Conservation (phyloP, 1,284 basidiomycete genomes). For the Cutaneotrichosporon mucoides region DNA sequence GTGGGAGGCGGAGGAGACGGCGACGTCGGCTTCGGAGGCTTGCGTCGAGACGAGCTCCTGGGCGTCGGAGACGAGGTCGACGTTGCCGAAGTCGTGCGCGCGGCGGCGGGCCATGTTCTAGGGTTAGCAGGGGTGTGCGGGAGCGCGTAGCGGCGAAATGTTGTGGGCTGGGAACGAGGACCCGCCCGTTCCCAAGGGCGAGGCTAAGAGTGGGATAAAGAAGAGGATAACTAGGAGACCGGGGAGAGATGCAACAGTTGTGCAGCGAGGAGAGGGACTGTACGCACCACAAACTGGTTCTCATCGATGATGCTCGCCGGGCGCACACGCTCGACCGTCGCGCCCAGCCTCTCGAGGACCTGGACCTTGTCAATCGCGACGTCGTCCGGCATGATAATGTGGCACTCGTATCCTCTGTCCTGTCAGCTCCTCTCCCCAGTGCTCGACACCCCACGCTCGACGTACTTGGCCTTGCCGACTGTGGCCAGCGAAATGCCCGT, state of each 20-base stretch:
- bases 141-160: not conserved
- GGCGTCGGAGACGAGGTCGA: constrained; percentile 40
- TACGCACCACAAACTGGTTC: constrained; percentile 68
- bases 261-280: too few relatives aligned
- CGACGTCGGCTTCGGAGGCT: constrained; percentile 52
- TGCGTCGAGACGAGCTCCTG: constrained; percentile 56
- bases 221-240: too few relatives aligned
- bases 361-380: constrained; percentile 85
- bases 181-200: too few relatives aligned
- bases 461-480: constrained; percentile 77
- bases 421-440: too few relatives aligned
- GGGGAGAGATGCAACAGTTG: too few relatives aligned
- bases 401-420: constrained; percentile 50
- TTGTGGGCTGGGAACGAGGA: too few relatives aligned
- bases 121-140: not conserved
- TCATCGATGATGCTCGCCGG: constrained; percentile 88
- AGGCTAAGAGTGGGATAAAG: too few relatives aligned
- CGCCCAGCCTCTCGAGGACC: constrained; percentile 77
- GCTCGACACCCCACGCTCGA: not conserved
- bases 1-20: constrained; percentile 23
- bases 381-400: constrained; percentile 89
- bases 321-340: constrained; percentile 75
- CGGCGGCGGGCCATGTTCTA: constrained; percentile 77
- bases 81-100: constrained; percentile 66
- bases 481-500: constrained; percentile 97